Conservation (phyloP, 345 rosid species). For the Acer campestre region DNA sequence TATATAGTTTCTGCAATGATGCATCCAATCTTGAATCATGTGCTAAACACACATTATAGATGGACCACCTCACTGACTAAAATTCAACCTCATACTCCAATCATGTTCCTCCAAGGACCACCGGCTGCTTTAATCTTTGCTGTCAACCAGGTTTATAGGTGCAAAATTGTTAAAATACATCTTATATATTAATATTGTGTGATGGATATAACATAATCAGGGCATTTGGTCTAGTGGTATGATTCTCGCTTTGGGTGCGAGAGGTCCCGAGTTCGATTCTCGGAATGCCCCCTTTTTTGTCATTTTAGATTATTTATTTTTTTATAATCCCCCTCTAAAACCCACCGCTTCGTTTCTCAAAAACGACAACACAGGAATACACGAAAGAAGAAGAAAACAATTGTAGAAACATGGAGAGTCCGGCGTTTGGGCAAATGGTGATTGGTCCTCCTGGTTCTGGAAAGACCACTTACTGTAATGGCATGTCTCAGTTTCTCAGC, state of each 20-base stretch:
- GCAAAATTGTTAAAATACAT: not conserved
- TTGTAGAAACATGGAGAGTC: slow-evolving; percentile 17
- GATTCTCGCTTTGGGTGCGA: slow-evolving; percentile 94
- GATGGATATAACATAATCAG: not conserved
- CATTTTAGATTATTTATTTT: no score
- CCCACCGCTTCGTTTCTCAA: not conserved
- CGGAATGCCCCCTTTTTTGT: slow-evolving; percentile 18
- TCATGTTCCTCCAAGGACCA: not conserved
- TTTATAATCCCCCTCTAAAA: not conserved
- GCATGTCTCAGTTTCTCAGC: slow-evolving; percentile 92
- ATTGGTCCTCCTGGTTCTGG: slow-evolving; percentile 98
- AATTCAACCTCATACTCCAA: not conserved
- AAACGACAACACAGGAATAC: not conserved
- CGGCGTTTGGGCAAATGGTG: slow-evolving; percentile 94
- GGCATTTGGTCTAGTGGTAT: slow-evolving; percentile 93
- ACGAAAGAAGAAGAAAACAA: not conserved
- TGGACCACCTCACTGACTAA: slow-evolving; percentile 7
- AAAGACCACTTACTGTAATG: slow-evolving; percentile 97
- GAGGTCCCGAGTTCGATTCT: slow-evolving; percentile 58
- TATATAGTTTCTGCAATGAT: slow-evolving; percentile 4
- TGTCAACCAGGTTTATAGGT: not conserved
- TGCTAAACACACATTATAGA: slow-evolving; percentile 3
- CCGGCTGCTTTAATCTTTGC: not conserved
- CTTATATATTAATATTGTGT: no score
- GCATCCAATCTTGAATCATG: slow-evolving; percentile 17